A percentile compares a stretch with the other conserved stretches of the same genome.
phyloP scores from a whole-genome alignment of 345 rosid genomes.

The Moringa oleifera region DNA sequence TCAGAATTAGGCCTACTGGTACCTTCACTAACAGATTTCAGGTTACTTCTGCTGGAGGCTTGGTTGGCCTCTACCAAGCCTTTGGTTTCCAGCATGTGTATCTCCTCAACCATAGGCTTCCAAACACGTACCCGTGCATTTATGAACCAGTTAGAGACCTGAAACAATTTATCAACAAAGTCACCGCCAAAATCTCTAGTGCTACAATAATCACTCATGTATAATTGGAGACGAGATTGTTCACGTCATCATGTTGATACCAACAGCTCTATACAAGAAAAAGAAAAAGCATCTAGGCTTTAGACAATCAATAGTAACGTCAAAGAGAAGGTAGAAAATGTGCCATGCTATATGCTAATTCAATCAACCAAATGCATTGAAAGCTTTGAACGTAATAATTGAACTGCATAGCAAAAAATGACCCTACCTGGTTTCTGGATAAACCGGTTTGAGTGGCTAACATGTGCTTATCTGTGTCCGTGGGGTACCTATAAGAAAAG shows the following conservation, averaged over 20 bases:
- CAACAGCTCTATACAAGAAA: no score
- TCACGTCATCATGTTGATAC: no score
- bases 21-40: conserved; percentile 17
- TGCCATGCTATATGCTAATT: conserved; percentile 12
- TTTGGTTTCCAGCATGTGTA: conserved; percentile 50
- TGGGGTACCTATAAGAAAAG: conserved; percentile 43
- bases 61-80: conserved; percentile 24
- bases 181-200: no score
- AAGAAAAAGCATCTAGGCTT: no score
- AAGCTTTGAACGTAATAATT: conserved; percentile 1
- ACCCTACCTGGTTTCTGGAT: conserved; percentile 51
- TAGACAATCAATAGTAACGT: no score
- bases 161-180: not conserved
- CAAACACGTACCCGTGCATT: conserved; percentile 59
- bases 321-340: no score
- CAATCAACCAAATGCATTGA: conserved; percentile 11
- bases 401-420: not conserved
- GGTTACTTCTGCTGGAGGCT: conserved; percentile 13
- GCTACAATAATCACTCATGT: no score
- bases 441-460: conserved; percentile 57
- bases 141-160: conserved; percentile 73
- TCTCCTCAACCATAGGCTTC: conserved; percentile 72
- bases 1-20: conserved; percentile 18
- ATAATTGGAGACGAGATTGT: no score
- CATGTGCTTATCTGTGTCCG: conserved; percentile 59